Base-by-base conservation (phyloP, 345 rosid species). In the Camelina sativa region DNA sequence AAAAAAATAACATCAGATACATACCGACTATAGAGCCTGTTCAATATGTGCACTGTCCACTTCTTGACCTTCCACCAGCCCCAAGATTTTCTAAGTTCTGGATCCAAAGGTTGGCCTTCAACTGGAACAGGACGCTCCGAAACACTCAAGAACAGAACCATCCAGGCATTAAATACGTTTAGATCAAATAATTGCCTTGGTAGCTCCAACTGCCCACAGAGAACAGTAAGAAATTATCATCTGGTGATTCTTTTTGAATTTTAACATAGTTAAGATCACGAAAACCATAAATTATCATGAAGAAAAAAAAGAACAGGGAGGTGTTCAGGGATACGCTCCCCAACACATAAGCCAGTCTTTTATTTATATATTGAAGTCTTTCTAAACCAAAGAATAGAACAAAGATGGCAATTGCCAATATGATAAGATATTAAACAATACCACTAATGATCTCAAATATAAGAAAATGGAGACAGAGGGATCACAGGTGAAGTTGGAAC, bases 11-110 rank as follows among this genome's bases (percentile, higher is more conserved):
- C 22, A 50, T 23, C 20, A 9, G 38, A 60, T 67, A 71, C 85
- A 54, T 75, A 91, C 98, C 99, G 76, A 51, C 96, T 96, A 72
- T 87, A 88, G 22, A 96, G 89, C 85, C 98, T 86, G 82, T 96
- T 96, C 75, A 92, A 82, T 70, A 96, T 96, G 71, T 92, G 98
- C 79, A 89, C 91, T 1, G 96, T 96, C 99, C 99, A 96, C 79
- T 96, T 96, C 87, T 96, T 96, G 88, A 96, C 93, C 81, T 96
- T 96, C 99, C 99, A 96, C 99, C 99, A 96, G 25, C 98, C 97
- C 99, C 99, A 96, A 47, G 96, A 86, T 82, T 92, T 96, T 84
- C 98, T 86, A 34, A 86, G 83, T 63, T 96, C 99, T 1, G 87
- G 93, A 80, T 96, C 98, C 56, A 74, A 44, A 78, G 98, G 98